Evolutionary conservation across 2,329 filamentous ascomycete species (phyloP).

Genomic region (Fusarium agapanthi): DNA sequence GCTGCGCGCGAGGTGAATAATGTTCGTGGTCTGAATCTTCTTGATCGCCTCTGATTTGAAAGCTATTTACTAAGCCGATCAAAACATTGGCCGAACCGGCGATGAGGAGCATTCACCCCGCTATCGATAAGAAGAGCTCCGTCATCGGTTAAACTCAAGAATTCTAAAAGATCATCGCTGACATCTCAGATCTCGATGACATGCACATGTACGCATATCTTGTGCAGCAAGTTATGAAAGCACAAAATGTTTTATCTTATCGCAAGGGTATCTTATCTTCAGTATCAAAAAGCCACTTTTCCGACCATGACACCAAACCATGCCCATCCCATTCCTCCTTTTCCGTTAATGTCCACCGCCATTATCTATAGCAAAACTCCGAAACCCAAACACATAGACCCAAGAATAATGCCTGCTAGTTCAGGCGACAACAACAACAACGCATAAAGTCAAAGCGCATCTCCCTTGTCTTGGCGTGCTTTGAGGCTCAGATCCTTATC

Average conservation of each 20-base stretch:
- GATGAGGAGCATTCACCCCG: conserved; percentile 26
- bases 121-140: conserved; percentile 16
- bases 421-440: neutral
- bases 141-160: conserved; percentile 9
- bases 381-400: neutral
- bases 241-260: neutral
- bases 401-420: neutral
- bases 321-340: neutral
- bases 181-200: neutral
- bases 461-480: conserved; percentile 5
- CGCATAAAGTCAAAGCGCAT: conserved; percentile 10
- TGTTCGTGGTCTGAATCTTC: neutral
- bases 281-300: conserved; percentile 24
- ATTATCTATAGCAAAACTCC: neutral
- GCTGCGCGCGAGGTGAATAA: neutral
- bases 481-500: neutral
- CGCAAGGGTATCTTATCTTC: conserved; percentile 16
- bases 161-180: neutral
- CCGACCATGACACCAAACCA: conserved; percentile 1
- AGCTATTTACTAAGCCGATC: conserved; percentile 41
- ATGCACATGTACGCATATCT: neutral
- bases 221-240: neutral
- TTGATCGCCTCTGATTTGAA: conserved; percentile 38
- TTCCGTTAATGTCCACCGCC: neutral
- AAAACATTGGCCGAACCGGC: conserved; percentile 30